phyloP scores from a whole-genome alignment of 345 rosid species.

The Cochlearia excelsa region DNA sequence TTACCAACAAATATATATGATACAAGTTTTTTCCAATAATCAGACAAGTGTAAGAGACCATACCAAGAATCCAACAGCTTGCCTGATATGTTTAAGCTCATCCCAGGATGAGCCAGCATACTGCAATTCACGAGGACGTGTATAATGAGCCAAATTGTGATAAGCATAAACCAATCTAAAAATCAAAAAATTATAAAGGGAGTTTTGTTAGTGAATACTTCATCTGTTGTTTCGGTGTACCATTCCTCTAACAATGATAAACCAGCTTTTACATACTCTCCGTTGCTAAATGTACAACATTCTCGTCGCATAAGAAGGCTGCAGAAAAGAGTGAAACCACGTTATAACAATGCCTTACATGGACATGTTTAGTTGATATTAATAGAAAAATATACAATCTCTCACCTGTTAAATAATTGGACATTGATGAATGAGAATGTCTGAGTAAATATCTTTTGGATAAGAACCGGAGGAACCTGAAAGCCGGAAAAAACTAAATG shows the following conservation, averaged over 20 bases:
- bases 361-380: slow-evolving; percentile 5
- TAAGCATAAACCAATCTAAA: slow-evolving; percentile 2
- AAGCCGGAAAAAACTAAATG: slow-evolving; percentile 32
- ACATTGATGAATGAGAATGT: slow-evolving; percentile 92
- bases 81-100: slow-evolving; percentile 96
- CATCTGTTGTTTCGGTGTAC: slow-evolving; percentile 79
- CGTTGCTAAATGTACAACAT: slow-evolving; percentile 98
- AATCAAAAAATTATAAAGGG: slow-evolving; percentile 5
- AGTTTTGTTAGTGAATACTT: slow-evolving; percentile 39
- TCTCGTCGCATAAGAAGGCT: slow-evolving; percentile 96
- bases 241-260: slow-evolving; percentile 92
- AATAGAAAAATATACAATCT: slow-evolving; percentile 1
- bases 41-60: slow-evolving; percentile 21
- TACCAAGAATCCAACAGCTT: slow-evolving; percentile 99
- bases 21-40: not conserved
- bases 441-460: slow-evolving; percentile 87
- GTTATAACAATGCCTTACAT: slow-evolving; percentile 15
- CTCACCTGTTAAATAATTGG: slow-evolving; percentile 85
- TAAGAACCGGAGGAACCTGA: slow-evolving; percentile 90
- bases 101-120: slow-evolving; percentile 93
- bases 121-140: slow-evolving; percentile 45
- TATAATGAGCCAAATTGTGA: slow-evolving; percentile 13
- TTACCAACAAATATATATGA: slow-evolving; percentile 5
- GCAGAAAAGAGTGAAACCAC: slow-evolving; percentile 33
- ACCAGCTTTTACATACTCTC: slow-evolving; percentile 93